Evolutionary conservation across 768 basidiomycete genomes (phyloP), one percentile per base, ranked within the genome.

Genomic region (Psilocybe tampanensis): DNA sequence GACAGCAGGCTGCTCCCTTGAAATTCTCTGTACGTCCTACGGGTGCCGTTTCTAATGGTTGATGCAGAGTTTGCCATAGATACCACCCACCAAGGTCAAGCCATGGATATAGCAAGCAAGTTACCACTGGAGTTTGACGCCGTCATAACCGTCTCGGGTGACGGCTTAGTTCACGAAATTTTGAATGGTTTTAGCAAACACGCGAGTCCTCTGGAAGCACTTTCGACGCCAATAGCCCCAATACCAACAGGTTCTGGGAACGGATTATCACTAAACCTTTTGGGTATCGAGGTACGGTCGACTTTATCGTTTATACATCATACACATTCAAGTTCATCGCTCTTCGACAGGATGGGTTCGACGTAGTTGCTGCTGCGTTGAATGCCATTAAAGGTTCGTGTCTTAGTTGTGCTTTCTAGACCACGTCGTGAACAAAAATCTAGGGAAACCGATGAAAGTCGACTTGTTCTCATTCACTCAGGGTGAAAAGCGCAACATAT

Each of bases 231-330:
- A 1, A 72, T 95, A 22, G 85, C 86, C 0, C 91, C 88, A 2
- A 84, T 95, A 65, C 91, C 94, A 5, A 86, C 88, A 17, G 92
- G 92, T 2, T 90, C 90, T 12, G 92, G 88, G 4, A 95, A 95
- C 61, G 92, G 84, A 2, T 72, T 88, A 21, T 80, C 86, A 22
- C 68, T 94, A 22, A 93, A 92, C 64, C 69, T 94, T 17, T 70
- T 93, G 19, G 92, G 92, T n/a, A 59, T 80, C 21, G 73, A 85
- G 68, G 88, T 87, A 62, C 39, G 21, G 43, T 33, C 4, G 22
- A 19, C 21, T 29, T 29, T 9, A 29, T n/a, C n/a, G n/a, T n/a
- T n/a, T n/a, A n/a, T n/a, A n/a, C n/a, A n/a, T n/a, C n/a, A n/a
- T n/a, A n/a, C n/a, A n/a, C n/a, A n/a, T n/a, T n/a, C n/a, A n/a